A percentile compares a stretch with the other conserved stretches of the same genome.
These are phyloP conservation scores for Apodospora peruviana DNA, from an alignment of 495 filamentous ascomycete species.

Conservation along the genomic window DNA sequence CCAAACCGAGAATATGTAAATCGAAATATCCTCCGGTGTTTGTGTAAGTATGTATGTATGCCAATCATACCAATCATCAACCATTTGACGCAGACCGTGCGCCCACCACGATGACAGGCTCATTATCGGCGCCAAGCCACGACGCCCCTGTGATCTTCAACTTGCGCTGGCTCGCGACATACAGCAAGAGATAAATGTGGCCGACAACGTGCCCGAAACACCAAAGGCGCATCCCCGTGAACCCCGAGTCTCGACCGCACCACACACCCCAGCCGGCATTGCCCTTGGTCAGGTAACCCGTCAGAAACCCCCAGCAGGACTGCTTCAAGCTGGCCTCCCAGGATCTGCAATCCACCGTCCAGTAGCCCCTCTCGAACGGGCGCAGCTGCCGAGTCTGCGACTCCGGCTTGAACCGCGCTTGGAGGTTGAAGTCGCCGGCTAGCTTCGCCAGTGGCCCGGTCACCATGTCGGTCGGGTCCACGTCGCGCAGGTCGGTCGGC, in stretches of 20 bases:
- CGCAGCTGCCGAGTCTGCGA: conserved; percentile 44
- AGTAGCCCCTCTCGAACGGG: conserved; percentile 62
- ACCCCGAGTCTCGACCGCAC: conserved; percentile 26
- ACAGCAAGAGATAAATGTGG: conserved; percentile 62
- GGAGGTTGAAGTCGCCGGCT: conserved; percentile 43
- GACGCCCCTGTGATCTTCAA: conserved; percentile 45
- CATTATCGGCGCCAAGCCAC: conserved; percentile 56
- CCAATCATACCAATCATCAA: no score
- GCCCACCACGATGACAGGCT: conserved; percentile 40
- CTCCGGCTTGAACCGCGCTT: conserved; percentile 46
- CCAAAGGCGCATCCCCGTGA: conserved; percentile 48
- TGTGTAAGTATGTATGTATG: no score
- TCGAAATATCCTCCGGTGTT: no score
- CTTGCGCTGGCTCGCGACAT: conserved; percentile 54
- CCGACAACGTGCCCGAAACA: conserved; percentile 60
- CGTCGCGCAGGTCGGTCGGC: conserved; percentile 8
- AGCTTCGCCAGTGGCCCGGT: conserved; percentile 52
- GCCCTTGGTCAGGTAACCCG: conserved; percentile 50
- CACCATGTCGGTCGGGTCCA: conserved; percentile 30
- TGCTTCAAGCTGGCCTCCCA: conserved; percentile 35
- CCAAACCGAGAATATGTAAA: neutral
- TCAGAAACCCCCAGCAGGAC: conserved; percentile 58
- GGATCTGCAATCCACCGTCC: conserved; percentile 49
- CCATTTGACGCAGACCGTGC: no score
- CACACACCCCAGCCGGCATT: conserved; percentile 65